phyloP scores from a whole-genome alignment of 1,284 basidiomycete genomes.

The Cutaneotrichosporon sp. region DNA sequence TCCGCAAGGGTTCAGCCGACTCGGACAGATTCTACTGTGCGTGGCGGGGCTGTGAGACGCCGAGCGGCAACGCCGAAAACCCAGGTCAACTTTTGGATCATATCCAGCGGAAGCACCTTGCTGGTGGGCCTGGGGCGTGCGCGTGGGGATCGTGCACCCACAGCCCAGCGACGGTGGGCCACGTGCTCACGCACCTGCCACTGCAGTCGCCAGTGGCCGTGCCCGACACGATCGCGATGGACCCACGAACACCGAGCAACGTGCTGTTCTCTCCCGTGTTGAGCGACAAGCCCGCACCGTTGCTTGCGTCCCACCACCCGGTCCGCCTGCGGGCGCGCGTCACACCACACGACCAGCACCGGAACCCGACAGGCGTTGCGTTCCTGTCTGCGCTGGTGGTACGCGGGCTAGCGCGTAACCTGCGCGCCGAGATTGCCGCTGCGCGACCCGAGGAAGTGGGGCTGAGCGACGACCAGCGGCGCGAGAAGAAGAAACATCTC shows the following conservation, averaged over 20 bases:
- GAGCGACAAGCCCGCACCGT: conserved; percentile 26
- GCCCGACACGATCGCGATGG: conserved; percentile 18
- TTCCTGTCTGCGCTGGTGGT: conserved; percentile 41
- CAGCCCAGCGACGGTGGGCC: conserved; percentile 28
- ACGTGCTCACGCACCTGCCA: conserved; percentile 42
- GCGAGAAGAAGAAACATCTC: conserved; percentile 33
- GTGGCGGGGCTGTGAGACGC: conserved; percentile 30
- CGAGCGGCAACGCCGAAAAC: conserved; percentile 14
- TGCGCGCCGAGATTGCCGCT: conserved; percentile 30
- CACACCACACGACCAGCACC: conserved; percentile 25
- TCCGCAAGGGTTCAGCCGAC: conserved; percentile 35
- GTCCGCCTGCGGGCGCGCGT: conserved; percentile 23
- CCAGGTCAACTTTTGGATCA: conserved; percentile 30
- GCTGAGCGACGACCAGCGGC: conserved; percentile 18
- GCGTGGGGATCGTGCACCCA: conserved; percentile 36
- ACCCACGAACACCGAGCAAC: conserved; percentile 10
- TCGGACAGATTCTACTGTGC: conserved; percentile 33
- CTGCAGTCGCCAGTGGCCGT: conserved; percentile 7
- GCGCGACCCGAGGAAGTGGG: conserved; percentile 17
- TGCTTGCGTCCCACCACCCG: conserved; percentile 20
- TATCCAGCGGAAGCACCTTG: conserved; percentile 26
- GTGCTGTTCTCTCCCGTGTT: conserved; percentile 13
- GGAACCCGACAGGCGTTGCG: conserved; percentile 34
- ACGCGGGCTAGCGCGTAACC: conserved; percentile 39
- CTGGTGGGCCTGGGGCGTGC: conserved; percentile 20